A percentile compares a stretch with the other conserved stretches of the same genome.
These are phyloP conservation scores for Helotiales sp. DNA, from an alignment of 2,329 filamentous ascomycete genomes.

Conservation along the genomic window DNA sequence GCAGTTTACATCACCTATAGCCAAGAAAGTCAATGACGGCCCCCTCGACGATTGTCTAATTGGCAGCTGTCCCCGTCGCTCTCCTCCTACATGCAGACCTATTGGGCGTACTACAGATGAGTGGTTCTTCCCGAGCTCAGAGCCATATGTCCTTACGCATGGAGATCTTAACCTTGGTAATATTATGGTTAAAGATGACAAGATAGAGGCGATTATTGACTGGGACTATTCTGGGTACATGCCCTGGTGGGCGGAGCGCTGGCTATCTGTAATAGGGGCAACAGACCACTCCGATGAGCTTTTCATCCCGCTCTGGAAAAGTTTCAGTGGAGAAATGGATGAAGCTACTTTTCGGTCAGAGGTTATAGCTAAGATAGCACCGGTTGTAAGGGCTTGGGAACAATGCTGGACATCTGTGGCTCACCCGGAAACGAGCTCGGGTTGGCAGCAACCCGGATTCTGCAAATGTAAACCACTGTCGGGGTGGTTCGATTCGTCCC, in stretches of 20 bases:
- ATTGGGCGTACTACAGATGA: conserved; percentile 15
- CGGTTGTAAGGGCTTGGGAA: conserved; percentile 2
- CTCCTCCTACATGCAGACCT: conserved; percentile 12
- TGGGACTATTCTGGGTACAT: conserved; percentile 41
- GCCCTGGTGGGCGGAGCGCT: conserved; percentile 41
- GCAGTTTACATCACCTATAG: conserved; percentile 13
- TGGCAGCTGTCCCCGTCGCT: background rate
- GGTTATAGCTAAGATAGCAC: background rate
- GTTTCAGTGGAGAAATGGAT: conserved; percentile 5
- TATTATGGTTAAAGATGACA: conserved; percentile 39
- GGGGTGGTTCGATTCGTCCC: background rate
- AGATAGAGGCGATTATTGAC: conserved; percentile 39
- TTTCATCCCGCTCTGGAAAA: conserved; percentile 3
- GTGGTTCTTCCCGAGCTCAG: conserved; percentile 21
- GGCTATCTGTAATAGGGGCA: background rate
- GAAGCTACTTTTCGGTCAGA: background rate
- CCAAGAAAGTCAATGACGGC: conserved; percentile 14
- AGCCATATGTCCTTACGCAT: conserved; percentile 41
- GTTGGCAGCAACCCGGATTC: conserved; percentile 11
- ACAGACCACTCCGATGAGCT: background rate
- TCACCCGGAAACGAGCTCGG: background rate
- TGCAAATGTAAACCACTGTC: conserved; percentile 14
- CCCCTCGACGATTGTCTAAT: conserved; percentile 12
- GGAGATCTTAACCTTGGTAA: conserved; percentile 39
- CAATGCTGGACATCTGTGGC: background rate